Percentiles rank a stretch among this genome's conserved stretches.
Evolutionary conservation across 108 stramenopile species (phyloP).

Genomic region (Stephanodiscus triporus): DNA sequence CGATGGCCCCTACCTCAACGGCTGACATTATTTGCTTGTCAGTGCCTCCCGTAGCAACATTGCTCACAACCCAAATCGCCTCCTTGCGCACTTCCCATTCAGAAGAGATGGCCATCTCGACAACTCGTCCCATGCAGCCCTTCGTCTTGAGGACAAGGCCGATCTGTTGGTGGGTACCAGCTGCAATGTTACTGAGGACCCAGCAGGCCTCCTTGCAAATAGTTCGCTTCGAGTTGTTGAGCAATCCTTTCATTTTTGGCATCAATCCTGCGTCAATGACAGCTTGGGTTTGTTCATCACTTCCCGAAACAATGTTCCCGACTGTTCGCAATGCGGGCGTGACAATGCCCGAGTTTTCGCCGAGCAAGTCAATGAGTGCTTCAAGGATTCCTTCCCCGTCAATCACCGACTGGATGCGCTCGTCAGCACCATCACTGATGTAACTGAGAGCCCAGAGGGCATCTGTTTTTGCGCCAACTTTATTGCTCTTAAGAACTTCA

Average conservation of each 20-base stretch:
- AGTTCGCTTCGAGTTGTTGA: slow-evolving; percentile 47
- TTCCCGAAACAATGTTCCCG: slow-evolving; percentile 94
- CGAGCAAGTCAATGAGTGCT: slow-evolving; percentile 62
- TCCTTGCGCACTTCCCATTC: slow-evolving; percentile 93
- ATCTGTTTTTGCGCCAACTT: slow-evolving; percentile 63
- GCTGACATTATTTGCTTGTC: slow-evolving; percentile 55
- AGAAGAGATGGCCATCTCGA: slow-evolving; percentile 57
- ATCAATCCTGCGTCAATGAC: slow-evolving; percentile 78
- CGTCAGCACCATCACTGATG: slow-evolving; percentile 85
- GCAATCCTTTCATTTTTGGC: slow-evolving; percentile 17
- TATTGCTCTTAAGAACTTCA: slow-evolving; percentile 29
- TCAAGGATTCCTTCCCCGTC: slow-evolving; percentile 46
- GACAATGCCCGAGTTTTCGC: slow-evolving; percentile 27
- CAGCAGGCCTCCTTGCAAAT: slow-evolving; percentile 93
- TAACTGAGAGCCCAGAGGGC: slow-evolving; percentile 92
- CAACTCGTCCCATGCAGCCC: slow-evolving; percentile 51
- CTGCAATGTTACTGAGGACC: slow-evolving; percentile 92
- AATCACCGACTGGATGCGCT: slow-evolving; percentile 75
- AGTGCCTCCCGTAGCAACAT: slow-evolving; percentile 76
- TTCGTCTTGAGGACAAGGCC: slow-evolving; percentile 41
- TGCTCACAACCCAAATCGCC: slow-evolving; percentile 85
- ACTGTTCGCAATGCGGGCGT: slow-evolving; percentile 90
- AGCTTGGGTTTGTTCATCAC: slow-evolving; percentile 86
- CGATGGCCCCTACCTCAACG: slow-evolving; percentile 72
- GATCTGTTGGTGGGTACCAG: slow-evolving; percentile 86